Percentiles rank a stretch among this genome's conserved stretches.
These are phyloP conservation scores for Corylus avellana DNA, from an alignment of 306 rosid genomes.

Conservation along the genomic window DNA sequence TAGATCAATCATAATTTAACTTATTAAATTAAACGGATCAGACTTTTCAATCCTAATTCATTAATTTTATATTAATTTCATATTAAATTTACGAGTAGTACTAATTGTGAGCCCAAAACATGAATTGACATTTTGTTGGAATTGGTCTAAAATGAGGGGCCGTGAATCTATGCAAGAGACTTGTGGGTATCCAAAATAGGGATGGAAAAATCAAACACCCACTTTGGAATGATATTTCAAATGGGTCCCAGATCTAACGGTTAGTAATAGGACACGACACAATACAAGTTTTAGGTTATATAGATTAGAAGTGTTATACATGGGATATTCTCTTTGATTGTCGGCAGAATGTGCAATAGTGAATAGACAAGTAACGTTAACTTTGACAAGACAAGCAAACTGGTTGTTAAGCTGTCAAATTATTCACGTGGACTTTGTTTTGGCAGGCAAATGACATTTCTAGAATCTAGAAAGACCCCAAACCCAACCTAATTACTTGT, in stretches of 20 bases:
- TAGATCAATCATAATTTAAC: too few relatives aligned
- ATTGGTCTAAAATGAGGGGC: background rate
- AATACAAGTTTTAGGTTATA: background rate
- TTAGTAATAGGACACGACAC: constrained; percentile 14
- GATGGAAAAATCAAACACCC: too few relatives aligned
- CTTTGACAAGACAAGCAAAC: background rate
- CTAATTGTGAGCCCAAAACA: background rate
- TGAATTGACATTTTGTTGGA: background rate
- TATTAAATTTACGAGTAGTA: too few relatives aligned
- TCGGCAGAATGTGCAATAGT: constrained; percentile 24
- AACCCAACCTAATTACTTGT: background rate
- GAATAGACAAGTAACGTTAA: background rate
- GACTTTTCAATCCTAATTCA: too few relatives aligned
- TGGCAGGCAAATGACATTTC: background rate
- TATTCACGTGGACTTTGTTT: constrained; percentile 2
- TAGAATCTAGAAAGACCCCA: background rate
- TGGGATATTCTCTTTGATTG: constrained; percentile 10
- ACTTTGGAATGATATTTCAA: too few relatives aligned
- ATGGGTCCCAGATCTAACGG: constrained; percentile 19
- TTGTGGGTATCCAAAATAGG: too few relatives aligned
- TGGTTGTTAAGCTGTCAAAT: background rate
- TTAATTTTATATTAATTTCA: too few relatives aligned
- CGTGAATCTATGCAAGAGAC: too few relatives aligned
- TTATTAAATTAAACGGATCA: too few relatives aligned
- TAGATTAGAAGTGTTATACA: background rate